phyloP scores from a whole-genome alignment of 345 rosid species.

The Brassica juncea region DNA sequence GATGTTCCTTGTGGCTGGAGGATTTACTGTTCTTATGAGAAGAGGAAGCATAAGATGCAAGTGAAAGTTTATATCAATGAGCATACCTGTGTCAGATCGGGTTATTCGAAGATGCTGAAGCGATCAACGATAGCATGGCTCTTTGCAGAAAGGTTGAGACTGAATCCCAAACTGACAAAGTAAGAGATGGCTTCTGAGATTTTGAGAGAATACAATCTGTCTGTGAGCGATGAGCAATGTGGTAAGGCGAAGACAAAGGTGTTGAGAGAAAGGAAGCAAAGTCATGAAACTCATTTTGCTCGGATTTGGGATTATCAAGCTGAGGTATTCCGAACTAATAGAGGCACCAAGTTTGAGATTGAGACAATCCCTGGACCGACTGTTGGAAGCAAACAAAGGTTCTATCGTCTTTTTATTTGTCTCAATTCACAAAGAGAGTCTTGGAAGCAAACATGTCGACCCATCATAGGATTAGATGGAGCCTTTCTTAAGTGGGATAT shows the following conservation, averaged over 20 bases:
- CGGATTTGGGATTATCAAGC: background rate
- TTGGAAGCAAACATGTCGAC: too few species aligned
- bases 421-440: background rate
- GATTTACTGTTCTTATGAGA: background rate
- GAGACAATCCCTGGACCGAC: background rate
- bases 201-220: background rate
- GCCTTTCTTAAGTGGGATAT: too few species aligned
- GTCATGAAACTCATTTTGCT: background rate
- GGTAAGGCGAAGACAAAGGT: background rate
- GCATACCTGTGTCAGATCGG: background rate
- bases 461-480: too few species aligned
- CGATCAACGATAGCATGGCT: background rate
- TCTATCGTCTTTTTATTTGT: background rate
- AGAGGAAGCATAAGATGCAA: background rate
- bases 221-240: background rate
- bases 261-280: background rate
- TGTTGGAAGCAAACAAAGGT: background rate
- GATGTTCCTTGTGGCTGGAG: background rate
- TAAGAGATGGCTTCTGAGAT: background rate
- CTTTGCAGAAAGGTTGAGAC: background rate
- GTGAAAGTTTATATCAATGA: background rate
- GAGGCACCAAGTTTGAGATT: background rate
- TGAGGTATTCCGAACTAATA: background rate
- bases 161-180: background rate
- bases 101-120: background rate